Evolutionary conservation across 805 yeast genomes (phyloP).

Genomic region (Teunomyces aglyptinius): DNA sequence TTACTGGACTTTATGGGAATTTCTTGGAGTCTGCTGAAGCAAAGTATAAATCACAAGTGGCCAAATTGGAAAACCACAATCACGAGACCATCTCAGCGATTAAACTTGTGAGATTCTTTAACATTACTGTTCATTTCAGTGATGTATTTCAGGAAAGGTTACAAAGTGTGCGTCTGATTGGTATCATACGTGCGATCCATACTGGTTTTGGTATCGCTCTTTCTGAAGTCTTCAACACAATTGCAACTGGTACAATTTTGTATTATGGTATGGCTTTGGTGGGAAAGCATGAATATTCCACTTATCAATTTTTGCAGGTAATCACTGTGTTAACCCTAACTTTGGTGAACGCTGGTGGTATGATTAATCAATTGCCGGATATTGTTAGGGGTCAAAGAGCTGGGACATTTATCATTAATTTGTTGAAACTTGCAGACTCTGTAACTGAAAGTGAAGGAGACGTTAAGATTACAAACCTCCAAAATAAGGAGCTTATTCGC

Average conservation of each 20-base stretch:
- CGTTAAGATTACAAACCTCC: conserved; percentile 5
- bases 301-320: conserved; percentile 62
- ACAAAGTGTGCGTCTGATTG: conserved; percentile 32
- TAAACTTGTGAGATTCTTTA: conserved; percentile 60
- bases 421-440: conserved; percentile 36
- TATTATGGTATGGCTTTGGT: conserved; percentile 80
- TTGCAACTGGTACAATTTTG: conserved; percentile 70
- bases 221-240: conserved; percentile 50
- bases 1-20: conserved; percentile 52
- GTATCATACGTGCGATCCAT: conserved; percentile 51
- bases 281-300: conserved; percentile 52
- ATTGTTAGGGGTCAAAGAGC: conserved; percentile 78
- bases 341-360: conserved; percentile 56
- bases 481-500: conserved; percentile 22
- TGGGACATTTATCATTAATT: conserved; percentile 47
- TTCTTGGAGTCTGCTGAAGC: conserved; percentile 57
- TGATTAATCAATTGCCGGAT: conserved; percentile 71
- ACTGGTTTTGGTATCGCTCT: conserved; percentile 70
- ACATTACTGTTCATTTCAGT: conserved; percentile 49
- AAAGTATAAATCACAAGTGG: conserved; percentile 54
- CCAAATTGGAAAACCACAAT: conserved; percentile 48
- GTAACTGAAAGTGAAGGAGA: conserved; percentile 38
- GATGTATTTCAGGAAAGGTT: conserved; percentile 32
- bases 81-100: conserved; percentile 59
- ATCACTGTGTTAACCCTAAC: conserved; percentile 74